Evolutionary conservation across 1,139 yeast species (phyloP), one percentile per base, ranked within the genome.

Genomic region (Magnusiomyces fungicola): DNA sequence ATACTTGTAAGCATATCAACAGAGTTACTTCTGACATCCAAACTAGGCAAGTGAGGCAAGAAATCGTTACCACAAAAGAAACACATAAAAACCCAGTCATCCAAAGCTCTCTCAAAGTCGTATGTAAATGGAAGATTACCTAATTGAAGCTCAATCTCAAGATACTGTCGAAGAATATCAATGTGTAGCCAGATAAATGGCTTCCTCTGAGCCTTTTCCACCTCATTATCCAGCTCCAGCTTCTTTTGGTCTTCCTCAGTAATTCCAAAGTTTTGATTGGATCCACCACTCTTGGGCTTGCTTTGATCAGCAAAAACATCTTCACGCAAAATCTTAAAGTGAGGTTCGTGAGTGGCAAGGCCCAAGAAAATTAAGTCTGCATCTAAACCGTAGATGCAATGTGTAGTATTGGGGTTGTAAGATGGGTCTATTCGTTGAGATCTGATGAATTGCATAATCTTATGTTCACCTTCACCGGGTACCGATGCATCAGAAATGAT

Each of bases 381-480:
- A 72, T 94, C 99, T 59, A 94, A 75, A 50, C 99, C 99, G 64
- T 94, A 94, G 52, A 94, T 86, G 72, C 97, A 92, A 64, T 94
- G 99, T 62, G 92, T 80, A 21, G 92, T 80, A 63, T 92, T 88
- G 45, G 95, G 85, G 63, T 90, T 79, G 61, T 88, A 86, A 46
- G 75, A 76, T 0, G 82, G 79, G 57, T 82, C 86, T 14, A 86
- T 76, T 58, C 95, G 81, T 67, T 83, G 83, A 43, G 82, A 75
- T 67, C 98, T 79, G 56, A 94, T 88, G 62, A 81, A 94, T 61
- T 87, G 88, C 98, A 92, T 92, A 59, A 92, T 88, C 66, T 92
- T 92, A 70, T 92, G 98, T 70, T 94, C 98, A 65, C 99, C 99
- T 74, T 94, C 98, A 56, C 99, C 99, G 2, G 99, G 99, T n/a